A percentile compares a stretch with the other conserved stretches of the same genome.
Evolutionary conservation across 106 monocot genomes (phyloP).

Genomic region (Platanthera zijinensis): DNA sequence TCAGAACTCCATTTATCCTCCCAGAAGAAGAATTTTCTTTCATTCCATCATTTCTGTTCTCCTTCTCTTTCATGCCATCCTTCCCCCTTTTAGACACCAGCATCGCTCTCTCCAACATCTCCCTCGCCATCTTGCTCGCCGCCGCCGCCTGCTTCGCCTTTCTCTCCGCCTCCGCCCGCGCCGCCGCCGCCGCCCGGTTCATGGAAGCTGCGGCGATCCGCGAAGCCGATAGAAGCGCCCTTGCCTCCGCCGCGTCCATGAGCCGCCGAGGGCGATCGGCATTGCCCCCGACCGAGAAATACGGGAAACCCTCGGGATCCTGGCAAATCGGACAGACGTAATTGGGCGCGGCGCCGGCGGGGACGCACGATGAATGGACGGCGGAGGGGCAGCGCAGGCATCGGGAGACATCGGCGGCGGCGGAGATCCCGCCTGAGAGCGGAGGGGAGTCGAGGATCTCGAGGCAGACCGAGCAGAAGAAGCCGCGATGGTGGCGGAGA

Average conservation of each 20-base stretch:
- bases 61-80: not conserved
- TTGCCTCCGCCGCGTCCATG: not conserved
- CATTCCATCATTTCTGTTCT: not conserved
- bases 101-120: not conserved
- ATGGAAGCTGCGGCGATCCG: not conserved
- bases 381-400: not conserved
- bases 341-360: not conserved
- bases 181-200: not conserved
- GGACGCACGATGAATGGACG: not conserved
- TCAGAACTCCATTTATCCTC: not conserved
- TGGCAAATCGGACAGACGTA: not conserved
- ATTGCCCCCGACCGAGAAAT: not conserved
- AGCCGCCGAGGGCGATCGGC: not conserved
- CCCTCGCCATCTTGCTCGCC: not conserved
- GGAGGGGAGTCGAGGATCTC: constrained; percentile 24
- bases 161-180: not conserved
- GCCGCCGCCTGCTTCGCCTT: not conserved
- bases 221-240: constrained; percentile 1
- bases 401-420: not conserved
- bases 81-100: not conserved
- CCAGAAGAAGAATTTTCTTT: not conserved
- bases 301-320: not conserved
- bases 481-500: constrained; percentile 36
- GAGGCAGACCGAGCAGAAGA: constrained; percentile 50
- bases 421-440: constrained; percentile 1